Base-by-base conservation (phyloP, 78 protist species). In the Dictyostelium firmibasis region DNA sequence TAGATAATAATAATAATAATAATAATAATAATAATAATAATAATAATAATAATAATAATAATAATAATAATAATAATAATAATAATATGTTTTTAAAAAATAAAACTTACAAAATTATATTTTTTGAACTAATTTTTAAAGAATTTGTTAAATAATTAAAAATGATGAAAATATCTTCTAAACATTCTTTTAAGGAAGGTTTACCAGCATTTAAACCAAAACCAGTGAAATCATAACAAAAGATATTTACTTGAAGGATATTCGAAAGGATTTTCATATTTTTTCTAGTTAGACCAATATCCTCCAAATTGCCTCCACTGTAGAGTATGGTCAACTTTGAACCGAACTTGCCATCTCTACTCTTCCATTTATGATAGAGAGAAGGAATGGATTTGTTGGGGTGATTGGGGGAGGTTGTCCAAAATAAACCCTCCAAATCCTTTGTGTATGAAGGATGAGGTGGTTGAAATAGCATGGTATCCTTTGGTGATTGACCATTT, bases 191-290 rank as follows among this genome's bases (percentile, higher is more conserved):
- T 23, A 89, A 13, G 20, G 94, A 62, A 18, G 94, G 87, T 33
- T 35, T 81, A 11, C 94, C 94, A 1, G 87, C 43, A 47, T 89
- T 89, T 43, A 89, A 69, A 44, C 94, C 94, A 31, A 67, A 89
- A 11, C 94, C 94, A 23, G 94, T 89, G 74, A 44, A 64, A 31
- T 89, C 94, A 47, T 89, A 89, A 50, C 94, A 81, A 11, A 89
- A 35, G 3, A 89, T 78, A 70, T 89, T 89, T 31, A 75, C 67
- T 64, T 81, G 94, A 4, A 89, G 64, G 20, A 81, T 81, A 25
- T 89, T 78, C 16, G 83, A 33, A 8, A 89, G 83, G 4, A 89
- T 89, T 31, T 78, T 69, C 53, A 89, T 78, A 29, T 47, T 62
- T 25, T 89, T 89, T 20, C 87, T 27, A 9, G 77, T 50, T 10